Evolutionary conservation across 257 asterid genomes (phyloP).

Genomic region (Ajuga chamaepitys): DNA sequence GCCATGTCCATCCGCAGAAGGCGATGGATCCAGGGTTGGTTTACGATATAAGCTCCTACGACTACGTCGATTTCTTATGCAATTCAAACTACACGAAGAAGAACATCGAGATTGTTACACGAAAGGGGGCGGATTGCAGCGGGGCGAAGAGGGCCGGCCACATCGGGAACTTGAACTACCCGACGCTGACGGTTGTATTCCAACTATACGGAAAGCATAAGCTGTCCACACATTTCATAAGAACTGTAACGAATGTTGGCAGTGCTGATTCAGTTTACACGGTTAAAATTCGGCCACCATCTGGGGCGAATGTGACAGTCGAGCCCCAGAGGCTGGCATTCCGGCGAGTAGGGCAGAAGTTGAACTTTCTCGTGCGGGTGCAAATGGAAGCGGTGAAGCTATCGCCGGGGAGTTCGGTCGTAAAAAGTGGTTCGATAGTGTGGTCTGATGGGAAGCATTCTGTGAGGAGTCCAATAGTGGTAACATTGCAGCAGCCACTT

Average conservation of each 20-base stretch:
- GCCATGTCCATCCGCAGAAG: constrained; percentile 81
- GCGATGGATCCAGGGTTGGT: constrained; percentile 88
- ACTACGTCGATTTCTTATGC: constrained; percentile 71
- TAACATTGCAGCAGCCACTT: constrained; percentile 77
- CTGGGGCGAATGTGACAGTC: constrained; percentile 52
- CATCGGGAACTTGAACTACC: constrained; percentile 72
- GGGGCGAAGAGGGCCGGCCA: constrained; percentile 79
- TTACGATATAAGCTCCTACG: constrained; percentile 56
- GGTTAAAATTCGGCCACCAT: constrained; percentile 40
- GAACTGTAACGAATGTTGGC: constrained; percentile 77
- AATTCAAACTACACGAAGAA: constrained; percentile 65
- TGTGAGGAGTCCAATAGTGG: constrained; percentile 63
- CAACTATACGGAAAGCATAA: constrained; percentile 60
- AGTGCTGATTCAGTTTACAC: constrained; percentile 43
- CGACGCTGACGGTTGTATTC: constrained; percentile 61
- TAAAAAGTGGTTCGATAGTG: constrained; percentile 62
- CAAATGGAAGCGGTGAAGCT: constrained; percentile 47
- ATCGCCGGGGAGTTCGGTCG: constrained; percentile 52
- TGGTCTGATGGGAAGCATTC: constrained; percentile 84
- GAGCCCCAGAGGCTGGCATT: constrained; percentile 58
- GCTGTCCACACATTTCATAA: constrained; percentile 69
- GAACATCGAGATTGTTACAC: constrained; percentile 43
- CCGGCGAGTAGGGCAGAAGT: constrained; percentile 75
- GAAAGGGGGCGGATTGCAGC: constrained; percentile 48
- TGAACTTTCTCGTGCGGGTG: constrained; percentile 70